A percentile compares a stretch with the other conserved stretches of the same genome.
Conservation (phyloP, 345 rosid genomes). For the Psidium friedrichsthalianum region DNA sequence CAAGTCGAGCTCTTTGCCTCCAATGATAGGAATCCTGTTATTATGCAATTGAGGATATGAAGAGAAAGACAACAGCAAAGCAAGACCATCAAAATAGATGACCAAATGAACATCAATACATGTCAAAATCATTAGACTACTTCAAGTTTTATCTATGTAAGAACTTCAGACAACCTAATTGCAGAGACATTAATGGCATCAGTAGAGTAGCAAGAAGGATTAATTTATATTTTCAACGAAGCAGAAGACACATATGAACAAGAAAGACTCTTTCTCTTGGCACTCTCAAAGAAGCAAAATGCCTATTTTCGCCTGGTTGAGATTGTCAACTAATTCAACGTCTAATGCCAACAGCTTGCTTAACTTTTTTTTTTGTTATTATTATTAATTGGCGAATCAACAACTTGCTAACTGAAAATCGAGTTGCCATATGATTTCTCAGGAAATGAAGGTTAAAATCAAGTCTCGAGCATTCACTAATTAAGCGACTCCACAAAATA, state of each 20-base stretch:
- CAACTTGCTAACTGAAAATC: background rate
- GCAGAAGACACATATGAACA: background rate
- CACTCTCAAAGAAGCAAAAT: background rate
- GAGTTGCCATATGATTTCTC: background rate
- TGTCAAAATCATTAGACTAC: background rate
- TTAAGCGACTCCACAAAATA: background rate
- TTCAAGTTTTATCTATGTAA: background rate
- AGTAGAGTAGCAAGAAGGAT: background rate
- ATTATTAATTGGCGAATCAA: background rate
- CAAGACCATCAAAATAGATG: background rate
- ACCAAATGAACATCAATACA: background rate
- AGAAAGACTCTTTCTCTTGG: background rate
- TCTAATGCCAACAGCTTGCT: background rate
- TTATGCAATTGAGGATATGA: background rate
- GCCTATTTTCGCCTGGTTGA: background rate
- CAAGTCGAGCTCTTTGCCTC: slow-evolving; percentile 84
- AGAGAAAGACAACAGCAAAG: background rate
- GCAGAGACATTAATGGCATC: background rate
- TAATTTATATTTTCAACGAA: background rate
- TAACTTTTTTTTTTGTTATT: background rate
- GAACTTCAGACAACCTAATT: background rate
- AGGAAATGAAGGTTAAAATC: background rate
- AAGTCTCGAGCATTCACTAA: background rate
- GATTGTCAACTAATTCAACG: background rate
- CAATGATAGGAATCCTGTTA: slow-evolving; percentile 84